These are phyloP conservation scores for Hypoxylon sp. DNA, from an alignment of 2,329 filamentous ascomycete species.

Conservation along the genomic window DNA sequence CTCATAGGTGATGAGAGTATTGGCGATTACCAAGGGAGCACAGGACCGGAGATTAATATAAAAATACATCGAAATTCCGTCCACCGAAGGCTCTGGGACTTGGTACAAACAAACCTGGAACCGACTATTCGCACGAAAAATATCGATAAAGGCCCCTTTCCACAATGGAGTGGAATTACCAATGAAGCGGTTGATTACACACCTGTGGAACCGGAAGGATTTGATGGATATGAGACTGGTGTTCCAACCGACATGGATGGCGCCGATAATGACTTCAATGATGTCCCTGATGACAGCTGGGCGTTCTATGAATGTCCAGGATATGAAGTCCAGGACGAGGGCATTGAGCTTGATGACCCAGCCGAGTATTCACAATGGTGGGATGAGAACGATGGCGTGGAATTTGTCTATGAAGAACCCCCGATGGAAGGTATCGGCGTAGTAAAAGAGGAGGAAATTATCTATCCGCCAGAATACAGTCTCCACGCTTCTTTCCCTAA, in stretches of 20 bases:
- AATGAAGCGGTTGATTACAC: conserved; percentile 3
- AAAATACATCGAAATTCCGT: conserved; percentile 27
- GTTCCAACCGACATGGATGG: neutral
- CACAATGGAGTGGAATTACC: neutral
- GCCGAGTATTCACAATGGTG: conserved; percentile 14
- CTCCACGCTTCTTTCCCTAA: neutral
- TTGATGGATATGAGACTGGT: conserved; percentile 12
- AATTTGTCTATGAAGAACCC: neutral
- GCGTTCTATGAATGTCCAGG: neutral
- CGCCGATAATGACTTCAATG: neutral
- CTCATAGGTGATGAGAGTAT: conserved; percentile 5
- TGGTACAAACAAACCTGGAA: conserved; percentile 44
- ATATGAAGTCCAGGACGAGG: neutral
- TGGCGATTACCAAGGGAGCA: neutral
- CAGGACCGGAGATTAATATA: neutral
- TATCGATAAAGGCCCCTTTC: neutral
- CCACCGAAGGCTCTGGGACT: conserved; percentile 46
- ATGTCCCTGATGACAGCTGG: neutral
- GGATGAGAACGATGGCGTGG: conserved; percentile 15
- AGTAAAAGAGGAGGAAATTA: conserved; percentile 8
- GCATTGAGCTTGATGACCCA: conserved; percentile 1
- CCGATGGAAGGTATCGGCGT: neutral
- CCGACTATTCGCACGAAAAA: conserved; percentile 40
- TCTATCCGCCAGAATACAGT: neutral
- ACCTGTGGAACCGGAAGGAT: neutral